phyloP scores from a whole-genome alignment of 2,329 filamentous ascomycete genomes.

The Aureobasidium sp. region DNA sequence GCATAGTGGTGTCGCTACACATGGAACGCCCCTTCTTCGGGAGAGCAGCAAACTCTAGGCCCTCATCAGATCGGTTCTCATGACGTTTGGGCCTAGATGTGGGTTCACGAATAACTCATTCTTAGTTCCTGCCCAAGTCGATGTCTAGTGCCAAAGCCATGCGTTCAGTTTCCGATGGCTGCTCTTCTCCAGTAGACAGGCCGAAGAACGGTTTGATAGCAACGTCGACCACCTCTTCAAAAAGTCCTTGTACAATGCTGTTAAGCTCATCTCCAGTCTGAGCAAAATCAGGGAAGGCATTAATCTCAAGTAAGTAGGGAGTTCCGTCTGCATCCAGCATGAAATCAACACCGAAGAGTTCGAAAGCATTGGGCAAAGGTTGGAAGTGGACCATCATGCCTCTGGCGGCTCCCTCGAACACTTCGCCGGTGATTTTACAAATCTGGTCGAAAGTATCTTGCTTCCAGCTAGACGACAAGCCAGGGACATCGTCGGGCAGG shows the following conservation, averaged over 20 bases:
- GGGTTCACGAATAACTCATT: no score
- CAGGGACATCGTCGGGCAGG: slow-evolving; percentile 41
- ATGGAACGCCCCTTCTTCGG: no score
- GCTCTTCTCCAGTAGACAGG: slow-evolving; percentile 18
- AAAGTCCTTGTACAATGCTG: slow-evolving; percentile 66
- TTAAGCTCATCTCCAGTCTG: slow-evolving; percentile 76
- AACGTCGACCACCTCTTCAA: slow-evolving; percentile 63
- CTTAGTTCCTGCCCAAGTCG: slow-evolving; percentile 38
- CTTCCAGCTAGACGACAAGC: slow-evolving; percentile 40
- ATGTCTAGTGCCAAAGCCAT: slow-evolving; percentile 40
- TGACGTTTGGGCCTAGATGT: no score
- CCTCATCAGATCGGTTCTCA: no score
- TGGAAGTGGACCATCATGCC: slow-evolving; percentile 90
- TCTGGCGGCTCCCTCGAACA: slow-evolving; percentile 79
- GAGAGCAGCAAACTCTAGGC: no score
- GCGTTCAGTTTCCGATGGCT: background rate
- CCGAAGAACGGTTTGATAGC: slow-evolving; percentile 65
- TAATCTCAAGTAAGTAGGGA: slow-evolving; percentile 80
- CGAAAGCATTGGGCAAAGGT: slow-evolving; percentile 78
- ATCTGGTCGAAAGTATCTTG: slow-evolving; percentile 66
- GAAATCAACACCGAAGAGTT: slow-evolving; percentile 88
- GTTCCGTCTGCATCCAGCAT: slow-evolving; percentile 60
- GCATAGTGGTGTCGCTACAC: no score
- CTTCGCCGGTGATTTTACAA: slow-evolving; percentile 62
- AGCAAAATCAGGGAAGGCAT: slow-evolving; percentile 92